Conservation (phyloP, 2,329 filamentous ascomycete species). For the Pseudopithomyces maydicus region DNA sequence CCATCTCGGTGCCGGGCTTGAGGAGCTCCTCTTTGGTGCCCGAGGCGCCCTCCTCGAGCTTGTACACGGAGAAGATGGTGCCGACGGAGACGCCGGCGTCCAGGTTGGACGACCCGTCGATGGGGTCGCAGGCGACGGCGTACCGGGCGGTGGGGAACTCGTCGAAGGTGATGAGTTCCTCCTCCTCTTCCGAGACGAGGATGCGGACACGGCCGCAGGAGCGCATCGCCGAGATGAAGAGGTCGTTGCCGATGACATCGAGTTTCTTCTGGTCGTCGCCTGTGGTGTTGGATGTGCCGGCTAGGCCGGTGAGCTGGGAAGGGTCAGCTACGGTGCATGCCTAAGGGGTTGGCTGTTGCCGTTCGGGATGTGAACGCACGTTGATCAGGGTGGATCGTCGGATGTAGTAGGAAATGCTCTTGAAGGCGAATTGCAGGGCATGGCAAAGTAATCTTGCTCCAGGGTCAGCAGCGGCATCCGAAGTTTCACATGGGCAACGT, state of each 20-base stretch:
- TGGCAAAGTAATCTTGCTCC: slow-evolving; percentile 84
- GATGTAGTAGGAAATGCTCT: slow-evolving; percentile 99
- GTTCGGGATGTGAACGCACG: slow-evolving; percentile 37
- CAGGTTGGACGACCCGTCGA: slow-evolving; percentile 96
- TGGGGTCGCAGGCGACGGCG: slow-evolving; percentile 95
- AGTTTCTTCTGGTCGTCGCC: slow-evolving; percentile 99
- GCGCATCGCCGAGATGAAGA: slow-evolving; percentile 95
- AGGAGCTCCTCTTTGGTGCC: slow-evolving; percentile 86
- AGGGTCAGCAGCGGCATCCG: not conserved
- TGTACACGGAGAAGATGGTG: slow-evolving; percentile 95
- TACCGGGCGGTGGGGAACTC: slow-evolving; percentile 78
- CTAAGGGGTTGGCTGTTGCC: not conserved
- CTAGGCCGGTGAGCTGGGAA: slow-evolving; percentile 79
- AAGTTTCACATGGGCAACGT: slow-evolving; percentile 42
- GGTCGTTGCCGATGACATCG: slow-evolving; percentile 97
- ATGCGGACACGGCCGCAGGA: slow-evolving; percentile 89
- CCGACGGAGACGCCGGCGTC: slow-evolving; percentile 97
- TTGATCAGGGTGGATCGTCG: slow-evolving; percentile 94
- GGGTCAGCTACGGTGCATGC: slow-evolving; percentile 14
- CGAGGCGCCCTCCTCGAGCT: slow-evolving; percentile 75
- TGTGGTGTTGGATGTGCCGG: slow-evolving; percentile 91
- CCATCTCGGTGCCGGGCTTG: slow-evolving; percentile 85
- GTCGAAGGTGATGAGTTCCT: slow-evolving; percentile 85
- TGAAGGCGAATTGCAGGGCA: slow-evolving; percentile 98
- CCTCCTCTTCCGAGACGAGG: slow-evolving; percentile 97